phyloP scores from a whole-genome alignment of 116 monocot species.

The Zostera marina region DNA sequence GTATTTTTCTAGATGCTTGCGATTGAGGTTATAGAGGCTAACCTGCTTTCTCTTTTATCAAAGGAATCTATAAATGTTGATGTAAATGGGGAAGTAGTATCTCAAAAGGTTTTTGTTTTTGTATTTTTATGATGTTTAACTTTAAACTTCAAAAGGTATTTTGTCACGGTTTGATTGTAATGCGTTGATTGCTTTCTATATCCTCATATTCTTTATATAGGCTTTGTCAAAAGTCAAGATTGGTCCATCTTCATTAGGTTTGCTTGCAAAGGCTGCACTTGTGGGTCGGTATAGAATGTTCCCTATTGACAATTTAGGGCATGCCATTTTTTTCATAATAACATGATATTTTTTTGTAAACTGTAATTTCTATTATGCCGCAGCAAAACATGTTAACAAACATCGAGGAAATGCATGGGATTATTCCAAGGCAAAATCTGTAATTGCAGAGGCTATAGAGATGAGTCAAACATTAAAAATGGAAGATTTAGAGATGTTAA shows the following conservation, averaged over 20 bases:
- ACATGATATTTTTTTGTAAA: neutral
- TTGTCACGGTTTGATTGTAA: neutral
- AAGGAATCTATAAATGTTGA: slow-evolving; percentile 50
- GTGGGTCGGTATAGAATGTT: slow-evolving; percentile 34
- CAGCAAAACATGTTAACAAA: slow-evolving; percentile 76
- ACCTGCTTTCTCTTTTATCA: slow-evolving; percentile 54
- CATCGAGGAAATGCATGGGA: slow-evolving; percentile 52
- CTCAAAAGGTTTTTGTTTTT: slow-evolving; percentile 70
- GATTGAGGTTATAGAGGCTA: slow-evolving; percentile 65
- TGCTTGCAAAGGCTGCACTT: slow-evolving; percentile 74
- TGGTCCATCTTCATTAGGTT: slow-evolving; percentile 63
- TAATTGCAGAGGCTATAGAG: slow-evolving; percentile 64
- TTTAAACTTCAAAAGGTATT: too few species aligned
- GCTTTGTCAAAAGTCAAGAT: slow-evolving; percentile 66
- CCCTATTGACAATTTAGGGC: neutral
- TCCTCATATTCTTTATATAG: slow-evolving; percentile 16
- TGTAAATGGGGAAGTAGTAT: slow-evolving; percentile 47
- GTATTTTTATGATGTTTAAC: too few species aligned
- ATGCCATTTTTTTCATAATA: neutral
- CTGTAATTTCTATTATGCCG: slow-evolving; percentile 4
- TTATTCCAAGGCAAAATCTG: slow-evolving; percentile 56
- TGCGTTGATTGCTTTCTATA: neutral
- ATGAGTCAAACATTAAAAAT: slow-evolving; percentile 54
- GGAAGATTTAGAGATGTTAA: slow-evolving; percentile 33
- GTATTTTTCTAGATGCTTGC: slow-evolving; percentile 84